Evolutionary conservation across 176 grass and related monocot genomes (phyloP).

Genomic region (Phragmites australis): DNA sequence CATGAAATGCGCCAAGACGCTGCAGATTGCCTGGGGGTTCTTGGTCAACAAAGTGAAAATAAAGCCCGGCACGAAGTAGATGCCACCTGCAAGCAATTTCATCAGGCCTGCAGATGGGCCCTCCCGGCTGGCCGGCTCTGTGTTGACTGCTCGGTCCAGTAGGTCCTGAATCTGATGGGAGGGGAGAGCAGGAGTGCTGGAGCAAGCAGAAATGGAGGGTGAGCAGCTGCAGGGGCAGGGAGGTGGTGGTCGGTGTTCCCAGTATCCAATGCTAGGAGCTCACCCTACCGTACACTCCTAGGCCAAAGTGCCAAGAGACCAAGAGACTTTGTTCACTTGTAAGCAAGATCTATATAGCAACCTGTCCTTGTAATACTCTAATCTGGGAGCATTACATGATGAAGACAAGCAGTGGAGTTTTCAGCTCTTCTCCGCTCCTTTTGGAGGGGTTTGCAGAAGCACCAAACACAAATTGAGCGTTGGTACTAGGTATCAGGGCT

Average conservation of each 20-base stretch:
- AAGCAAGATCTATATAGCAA: conserved; percentile 17
- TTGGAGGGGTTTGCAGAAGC: background rate
- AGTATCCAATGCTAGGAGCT: conserved; percentile 46
- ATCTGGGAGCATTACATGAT: background rate
- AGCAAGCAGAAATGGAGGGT: conserved; percentile 6
- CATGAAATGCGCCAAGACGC: background rate
- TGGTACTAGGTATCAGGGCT: conserved; percentile 33
- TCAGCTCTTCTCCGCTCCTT: background rate
- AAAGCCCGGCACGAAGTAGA: conserved; percentile 29
- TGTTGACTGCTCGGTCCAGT: conserved; percentile 15
- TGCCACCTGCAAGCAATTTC: conserved; percentile 23
- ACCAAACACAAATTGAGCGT: conserved; percentile 15
- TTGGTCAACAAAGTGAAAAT: conserved; percentile 60
- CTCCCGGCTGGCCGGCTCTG: background rate
- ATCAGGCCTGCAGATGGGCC: conserved; percentile 16
- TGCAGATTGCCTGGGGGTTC: conserved; percentile 5
- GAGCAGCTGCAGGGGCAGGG: background rate
- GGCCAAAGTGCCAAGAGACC: background rate
- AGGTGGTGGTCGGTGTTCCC: background rate
- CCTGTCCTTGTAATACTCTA: background rate
- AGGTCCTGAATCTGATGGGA: conserved; percentile 6
- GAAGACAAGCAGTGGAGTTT: background rate
- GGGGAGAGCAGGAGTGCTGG: background rate
- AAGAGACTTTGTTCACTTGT: conserved; percentile 26
- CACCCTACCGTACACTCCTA: background rate